Evolutionary conservation across 306 rosid genomes (phyloP).

Genomic region (Cicer pinnatifidum): DNA sequence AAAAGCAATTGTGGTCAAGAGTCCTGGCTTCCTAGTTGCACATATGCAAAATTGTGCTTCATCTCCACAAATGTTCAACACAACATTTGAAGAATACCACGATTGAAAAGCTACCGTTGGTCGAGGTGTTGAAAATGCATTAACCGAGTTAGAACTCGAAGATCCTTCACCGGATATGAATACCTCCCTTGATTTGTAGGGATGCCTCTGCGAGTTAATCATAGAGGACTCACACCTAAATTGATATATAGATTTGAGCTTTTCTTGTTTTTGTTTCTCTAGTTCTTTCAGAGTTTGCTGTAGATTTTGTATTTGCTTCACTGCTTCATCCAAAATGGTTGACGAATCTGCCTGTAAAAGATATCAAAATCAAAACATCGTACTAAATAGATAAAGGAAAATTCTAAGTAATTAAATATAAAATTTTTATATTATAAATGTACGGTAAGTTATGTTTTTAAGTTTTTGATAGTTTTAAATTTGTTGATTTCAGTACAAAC

Average conservation of each 20-base stretch:
- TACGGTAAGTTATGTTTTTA: no score
- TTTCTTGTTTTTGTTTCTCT: conserved; percentile 59
- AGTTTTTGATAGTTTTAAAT: no score
- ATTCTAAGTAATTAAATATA: no score
- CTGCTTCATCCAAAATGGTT: conserved; percentile 76
- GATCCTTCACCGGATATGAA: conserved; percentile 47
- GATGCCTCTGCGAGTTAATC: conserved; percentile 20
- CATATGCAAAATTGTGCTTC: conserved; percentile 73
- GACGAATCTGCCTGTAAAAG: conserved; percentile 62
- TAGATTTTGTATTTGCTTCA: conserved; percentile 55
- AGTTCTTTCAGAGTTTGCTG: conserved; percentile 52
- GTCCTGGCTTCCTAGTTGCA: conserved; percentile 50
- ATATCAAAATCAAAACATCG: neutral
- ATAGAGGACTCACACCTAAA: conserved; percentile 22
- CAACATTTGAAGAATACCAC: conserved; percentile 59
- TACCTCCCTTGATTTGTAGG: conserved; percentile 49
- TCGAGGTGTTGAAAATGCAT: neutral
- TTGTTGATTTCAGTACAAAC: no score
- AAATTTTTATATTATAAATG: neutral
- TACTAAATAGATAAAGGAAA: no score
- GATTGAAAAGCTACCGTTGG: conserved; percentile 51
- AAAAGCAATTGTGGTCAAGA: conserved; percentile 55
- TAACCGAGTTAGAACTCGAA: conserved; percentile 6
- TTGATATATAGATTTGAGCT: conserved; percentile 33
- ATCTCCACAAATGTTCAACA: conserved; percentile 56